phyloP scores from a whole-genome alignment of 1,139 yeast species.

The Yamadazyma epiphylla region DNA sequence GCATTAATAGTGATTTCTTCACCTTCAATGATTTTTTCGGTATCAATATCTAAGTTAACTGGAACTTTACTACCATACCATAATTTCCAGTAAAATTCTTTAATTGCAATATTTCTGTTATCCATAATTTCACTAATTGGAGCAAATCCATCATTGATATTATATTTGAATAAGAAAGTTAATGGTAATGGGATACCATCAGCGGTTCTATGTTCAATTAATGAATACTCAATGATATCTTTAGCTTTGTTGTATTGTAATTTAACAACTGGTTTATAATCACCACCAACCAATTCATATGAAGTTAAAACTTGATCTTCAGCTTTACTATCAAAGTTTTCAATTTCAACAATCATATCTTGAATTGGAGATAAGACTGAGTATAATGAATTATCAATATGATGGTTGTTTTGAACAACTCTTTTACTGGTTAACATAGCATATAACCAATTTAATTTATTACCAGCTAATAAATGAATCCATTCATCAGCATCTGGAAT shows the following conservation, averaged over 20 bases:
- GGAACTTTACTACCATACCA: slow-evolving; percentile 79
- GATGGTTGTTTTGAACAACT: slow-evolving; percentile 81
- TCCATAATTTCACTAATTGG: slow-evolving; percentile 90
- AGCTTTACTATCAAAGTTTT: slow-evolving; percentile 28
- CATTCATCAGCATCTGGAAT: slow-evolving; percentile 56
- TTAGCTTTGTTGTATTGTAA: slow-evolving; percentile 44
- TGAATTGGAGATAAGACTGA: slow-evolving; percentile 74
- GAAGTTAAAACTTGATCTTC: slow-evolving; percentile 57
- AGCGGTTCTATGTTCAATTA: slow-evolving; percentile 88
- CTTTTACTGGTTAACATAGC: slow-evolving; percentile 80
- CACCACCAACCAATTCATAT: slow-evolving; percentile 71
- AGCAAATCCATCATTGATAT: slow-evolving; percentile 87
- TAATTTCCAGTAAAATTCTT: slow-evolving; percentile 93
- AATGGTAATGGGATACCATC: slow-evolving; percentile 71
- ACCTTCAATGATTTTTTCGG: slow-evolving; percentile 67
- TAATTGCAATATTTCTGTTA: slow-evolving; percentile 88
- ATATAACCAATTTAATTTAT: slow-evolving; percentile 79
- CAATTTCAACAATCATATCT: slow-evolving; percentile 62
- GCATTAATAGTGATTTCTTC: slow-evolving; percentile 68
- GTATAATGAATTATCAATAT: slow-evolving; percentile 73
- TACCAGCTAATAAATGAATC: slow-evolving; percentile 82
- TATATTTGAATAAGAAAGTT: slow-evolving; percentile 73
- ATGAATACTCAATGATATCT: slow-evolving; percentile 57
- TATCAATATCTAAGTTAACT: slow-evolving; percentile 62
- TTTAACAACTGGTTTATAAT: slow-evolving; percentile 63